Conservation (phyloP, 176 grass and related monocot species). For the Carex myosuroides region DNA sequence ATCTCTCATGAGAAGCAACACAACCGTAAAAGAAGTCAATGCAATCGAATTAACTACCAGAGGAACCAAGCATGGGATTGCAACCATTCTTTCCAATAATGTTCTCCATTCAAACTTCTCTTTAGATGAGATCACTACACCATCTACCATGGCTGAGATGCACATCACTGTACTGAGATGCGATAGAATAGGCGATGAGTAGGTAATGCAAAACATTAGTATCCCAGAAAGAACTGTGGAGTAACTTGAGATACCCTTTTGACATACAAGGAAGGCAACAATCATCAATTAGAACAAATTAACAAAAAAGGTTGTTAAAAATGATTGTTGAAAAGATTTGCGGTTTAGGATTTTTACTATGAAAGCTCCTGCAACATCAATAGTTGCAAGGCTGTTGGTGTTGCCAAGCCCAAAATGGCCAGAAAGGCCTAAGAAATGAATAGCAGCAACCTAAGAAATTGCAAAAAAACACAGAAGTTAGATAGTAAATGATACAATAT, state of each 20-base stretch:
- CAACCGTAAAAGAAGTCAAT: slow-evolving; percentile 69
- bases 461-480: background rate
- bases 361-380: slow-evolving; percentile 91
- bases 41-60: slow-evolving; percentile 66
- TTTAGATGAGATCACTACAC: slow-evolving; percentile 15
- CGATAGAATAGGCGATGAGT: slow-evolving; percentile 53
- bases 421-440: slow-evolving; percentile 63
- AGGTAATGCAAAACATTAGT: slow-evolving; percentile 86
- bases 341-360: slow-evolving; percentile 43
- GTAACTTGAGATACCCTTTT: slow-evolving; percentile 80
- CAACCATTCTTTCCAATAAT: slow-evolving; percentile 37
- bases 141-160: slow-evolving; percentile 36
- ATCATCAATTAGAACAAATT: background rate
- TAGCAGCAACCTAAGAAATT: slow-evolving; percentile 46
- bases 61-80: slow-evolving; percentile 58
- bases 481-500: background rate
- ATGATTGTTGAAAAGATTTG: background rate
- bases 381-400: slow-evolving; percentile 80
- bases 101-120: slow-evolving; percentile 31
- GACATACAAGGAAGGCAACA: slow-evolving; percentile 11
- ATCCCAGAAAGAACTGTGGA: slow-evolving; percentile 67
- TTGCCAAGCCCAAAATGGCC: slow-evolving; percentile 94
- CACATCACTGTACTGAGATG: slow-evolving; percentile 61
- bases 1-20: slow-evolving; percentile 83
- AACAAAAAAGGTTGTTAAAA: background rate